A percentile compares a stretch with the other conserved stretches of the same genome.
These are phyloP conservation scores for Penicillium aurantiogriseum DNA, from an alignment of 2,329 filamentous ascomycete genomes.

Conservation along the genomic window DNA sequence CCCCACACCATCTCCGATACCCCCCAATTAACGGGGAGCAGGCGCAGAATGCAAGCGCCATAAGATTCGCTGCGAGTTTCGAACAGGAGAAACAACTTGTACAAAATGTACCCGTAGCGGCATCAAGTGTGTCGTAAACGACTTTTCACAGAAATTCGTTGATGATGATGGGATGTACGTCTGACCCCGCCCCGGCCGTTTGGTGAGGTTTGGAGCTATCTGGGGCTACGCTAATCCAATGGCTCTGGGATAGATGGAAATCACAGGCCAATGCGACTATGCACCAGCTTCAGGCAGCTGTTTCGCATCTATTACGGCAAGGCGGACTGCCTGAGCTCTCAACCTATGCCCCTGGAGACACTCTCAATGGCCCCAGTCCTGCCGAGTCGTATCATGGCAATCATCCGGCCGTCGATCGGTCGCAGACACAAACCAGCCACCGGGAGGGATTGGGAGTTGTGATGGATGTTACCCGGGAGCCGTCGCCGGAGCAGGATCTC, in stretches of 20 bases:
- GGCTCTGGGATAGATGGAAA: constrained; percentile 43
- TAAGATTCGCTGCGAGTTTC: constrained; percentile 57
- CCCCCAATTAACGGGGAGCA: constrained; percentile 17
- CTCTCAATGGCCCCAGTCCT: constrained; percentile 27
- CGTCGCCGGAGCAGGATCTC: constrained; percentile 44
- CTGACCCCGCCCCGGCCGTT: background rate
- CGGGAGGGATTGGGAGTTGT: constrained; percentile 30
- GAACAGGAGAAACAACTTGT: constrained; percentile 48
- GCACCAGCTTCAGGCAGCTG: constrained; percentile 45
- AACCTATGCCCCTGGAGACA: constrained; percentile 35
- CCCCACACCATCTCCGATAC: constrained; percentile 6
- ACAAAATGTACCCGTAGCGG: constrained; percentile 51
- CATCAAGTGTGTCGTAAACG: constrained; percentile 55
- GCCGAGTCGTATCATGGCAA: constrained; percentile 30
- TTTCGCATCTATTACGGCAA: constrained; percentile 47
- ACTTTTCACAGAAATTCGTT: constrained; percentile 56
- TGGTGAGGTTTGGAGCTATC: background rate
- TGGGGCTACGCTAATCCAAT: constrained; percentile 5
- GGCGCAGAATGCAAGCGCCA: constrained; percentile 53
- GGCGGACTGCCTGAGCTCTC: constrained; percentile 45
- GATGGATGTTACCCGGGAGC: constrained; percentile 48
- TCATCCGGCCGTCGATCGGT: constrained; percentile 26
- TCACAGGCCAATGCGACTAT: constrained; percentile 43
- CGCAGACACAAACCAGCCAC: constrained; percentile 30
- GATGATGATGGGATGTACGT: constrained; percentile 54